Base-by-base conservation (phyloP, 495 filamentous ascomycete genomes). In the Xylaria flabelliformis region DNA sequence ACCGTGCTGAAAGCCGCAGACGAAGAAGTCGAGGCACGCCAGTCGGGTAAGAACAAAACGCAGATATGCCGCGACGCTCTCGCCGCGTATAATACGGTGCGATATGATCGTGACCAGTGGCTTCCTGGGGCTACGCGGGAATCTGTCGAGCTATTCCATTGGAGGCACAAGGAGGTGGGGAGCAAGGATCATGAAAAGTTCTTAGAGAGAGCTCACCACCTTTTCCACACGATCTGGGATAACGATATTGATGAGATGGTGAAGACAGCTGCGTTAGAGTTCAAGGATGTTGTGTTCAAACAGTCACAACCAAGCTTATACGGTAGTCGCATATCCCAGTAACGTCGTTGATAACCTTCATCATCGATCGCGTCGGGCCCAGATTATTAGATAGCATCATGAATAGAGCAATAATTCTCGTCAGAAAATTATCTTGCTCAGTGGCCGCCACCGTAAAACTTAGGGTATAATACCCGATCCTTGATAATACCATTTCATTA, bases 71-170 rank as follows among this genome's bases (percentile, higher is more conserved):
- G 61, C 42, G 58, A 36, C 15, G 85, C 81, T 24, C 74, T 87
- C n/a, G 36, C 63, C 17, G 72, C 74, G 13, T 87, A 85, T 62
- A 81, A 83, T 36, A 75, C 74, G 4, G 69, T 76, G 24, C 69
- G 83, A 26, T 83, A 80, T 44, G 76, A 74, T 15, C 78, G 84
- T 15, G 83, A 79, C 0, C 80, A 82, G 70, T 78, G 74, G 72
- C 79, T 85, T 4, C 75, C 84, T 0, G 65, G 73, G 1, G 66
- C 74, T 9, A 85, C 83, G 13, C 74, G 83, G 10, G 72, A 76
- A 41, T 79, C 82, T 0, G 77, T 76, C 17, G 80, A 81, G 0
- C 66, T 85, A 56, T 85, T 86, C 50, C 81, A 86, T 2, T 83
- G 83, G 83, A 66, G 75, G 39, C 69, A 81, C 13, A 46, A 68